Percentiles rank a stretch among this genome's conserved stretches.
Conservation (phyloP, 1,139 yeast genomes). For the Diutina siamensis region DNA sequence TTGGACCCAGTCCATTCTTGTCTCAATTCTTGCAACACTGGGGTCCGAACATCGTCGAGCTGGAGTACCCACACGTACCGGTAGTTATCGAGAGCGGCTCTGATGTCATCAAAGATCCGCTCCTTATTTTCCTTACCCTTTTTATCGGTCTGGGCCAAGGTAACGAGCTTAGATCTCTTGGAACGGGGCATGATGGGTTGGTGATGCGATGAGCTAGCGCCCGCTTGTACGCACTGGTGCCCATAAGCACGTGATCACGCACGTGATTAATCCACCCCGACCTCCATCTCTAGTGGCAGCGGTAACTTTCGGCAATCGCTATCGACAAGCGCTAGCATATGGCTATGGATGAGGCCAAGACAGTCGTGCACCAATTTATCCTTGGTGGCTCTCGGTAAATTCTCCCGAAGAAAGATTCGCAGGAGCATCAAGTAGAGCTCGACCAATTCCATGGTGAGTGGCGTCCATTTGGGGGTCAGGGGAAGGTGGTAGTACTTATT, state of each 20-base stretch:
- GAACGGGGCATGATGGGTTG: constrained; percentile 73
- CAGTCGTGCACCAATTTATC: background rate
- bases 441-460: background rate
- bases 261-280: background rate
- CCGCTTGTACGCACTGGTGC: background rate
- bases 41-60: constrained; percentile 90
- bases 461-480: background rate
- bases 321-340: background rate
- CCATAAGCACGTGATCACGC: background rate
- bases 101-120: constrained; percentile 80
- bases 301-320: background rate
- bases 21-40: constrained; percentile 87
- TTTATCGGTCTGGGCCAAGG: constrained; percentile 93
- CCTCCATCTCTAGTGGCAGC: background rate
- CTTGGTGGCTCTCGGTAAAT: background rate
- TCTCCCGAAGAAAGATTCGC: background rate
- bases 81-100: constrained; percentile 66
- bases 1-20: constrained; percentile 88
- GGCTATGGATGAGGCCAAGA: background rate
- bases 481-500: background rate
- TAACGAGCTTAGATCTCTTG: constrained; percentile 83
- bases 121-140: constrained; percentile 91
- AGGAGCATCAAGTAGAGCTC: background rate
- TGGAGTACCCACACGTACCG: constrained; percentile 77
- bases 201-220: background rate